Percentiles rank a stretch among this genome's conserved stretches.
phyloP scores from a whole-genome alignment of 2,329 filamentous ascomycete genomes.

The Aureobasidium sp. region DNA sequence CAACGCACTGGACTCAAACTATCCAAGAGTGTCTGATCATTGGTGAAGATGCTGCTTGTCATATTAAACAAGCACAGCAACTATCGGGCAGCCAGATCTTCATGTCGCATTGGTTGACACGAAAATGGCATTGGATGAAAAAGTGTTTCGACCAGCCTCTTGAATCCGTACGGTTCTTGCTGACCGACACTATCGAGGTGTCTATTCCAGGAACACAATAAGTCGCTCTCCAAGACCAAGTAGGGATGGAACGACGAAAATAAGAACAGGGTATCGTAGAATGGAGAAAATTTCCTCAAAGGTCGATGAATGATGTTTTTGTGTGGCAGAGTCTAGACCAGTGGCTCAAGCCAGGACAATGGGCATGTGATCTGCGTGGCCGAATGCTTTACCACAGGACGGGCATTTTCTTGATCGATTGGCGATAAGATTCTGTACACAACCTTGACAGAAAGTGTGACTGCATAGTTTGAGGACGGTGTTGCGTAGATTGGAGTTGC shows the following conservation, averaged over 20 bases:
- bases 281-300: neutral
- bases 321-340: neutral
- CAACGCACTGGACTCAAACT: neutral
- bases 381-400: slow-evolving; percentile 86
- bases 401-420: slow-evolving; percentile 94
- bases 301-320: neutral
- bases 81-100: neutral
- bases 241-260: neutral
- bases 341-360: slow-evolving; percentile 27
- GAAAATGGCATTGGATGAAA: neutral
- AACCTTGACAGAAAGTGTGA: slow-evolving; percentile 86
- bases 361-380: slow-evolving; percentile 79
- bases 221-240: neutral
- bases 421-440: slow-evolving; percentile 79
- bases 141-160: neutral
- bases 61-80: neutral
- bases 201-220: neutral
- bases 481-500: slow-evolving; percentile 88
- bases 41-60: neutral
- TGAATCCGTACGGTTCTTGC: neutral
- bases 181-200: neutral
- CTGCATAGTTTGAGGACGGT: slow-evolving; percentile 90
- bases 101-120: neutral
- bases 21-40: neutral
- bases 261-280: slow-evolving; percentile 3